These are phyloP conservation scores for Collybia mongolica DNA, from an alignment of 768 basidiomycete species.

Conservation along the genomic window DNA sequence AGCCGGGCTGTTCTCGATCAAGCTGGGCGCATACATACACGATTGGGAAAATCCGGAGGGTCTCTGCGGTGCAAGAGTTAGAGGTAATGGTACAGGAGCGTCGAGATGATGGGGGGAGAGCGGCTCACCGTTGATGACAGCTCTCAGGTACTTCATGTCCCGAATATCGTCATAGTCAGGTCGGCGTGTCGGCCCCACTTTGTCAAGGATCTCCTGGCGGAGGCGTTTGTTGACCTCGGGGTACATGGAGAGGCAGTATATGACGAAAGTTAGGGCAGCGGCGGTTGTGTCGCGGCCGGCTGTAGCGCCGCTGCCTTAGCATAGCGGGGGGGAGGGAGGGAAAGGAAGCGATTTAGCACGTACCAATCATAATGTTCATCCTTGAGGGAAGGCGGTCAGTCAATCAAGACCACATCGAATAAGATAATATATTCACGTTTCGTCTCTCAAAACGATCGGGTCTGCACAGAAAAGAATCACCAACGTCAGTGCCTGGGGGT, in stretches of 20 bases:
- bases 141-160: conserved; percentile 63
- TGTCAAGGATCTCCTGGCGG: conserved; percentile 53
- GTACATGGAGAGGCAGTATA: conserved; percentile 50
- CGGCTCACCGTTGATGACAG: conserved; percentile 58
- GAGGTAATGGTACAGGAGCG: too few relatives aligned
- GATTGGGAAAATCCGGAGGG: conserved; percentile 53
- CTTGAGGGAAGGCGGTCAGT: conserved; percentile 15
- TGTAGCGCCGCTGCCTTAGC: conserved; percentile 2
- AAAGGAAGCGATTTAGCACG: background rate
- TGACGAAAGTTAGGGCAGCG: conserved; percentile 38
- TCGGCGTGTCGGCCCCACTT: conserved; percentile 44
- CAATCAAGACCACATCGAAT: background rate
- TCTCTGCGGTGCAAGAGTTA: conserved; percentile 46
- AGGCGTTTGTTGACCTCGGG: conserved; percentile 45
- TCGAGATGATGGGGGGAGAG: background rate
- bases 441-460: conserved; percentile 47
- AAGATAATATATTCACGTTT: conserved; percentile 27
- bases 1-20: background rate
- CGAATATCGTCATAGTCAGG: conserved; percentile 57
- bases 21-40: conserved; percentile 34
- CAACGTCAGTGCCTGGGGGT: background rate
- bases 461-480: conserved; percentile 24
- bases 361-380: conserved; percentile 46
- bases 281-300: conserved; percentile 49
- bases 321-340: background rate